Evolutionary conservation across 2,329 filamentous ascomycete genomes (phyloP).

Genomic region (Botrytis elliptica): DNA sequence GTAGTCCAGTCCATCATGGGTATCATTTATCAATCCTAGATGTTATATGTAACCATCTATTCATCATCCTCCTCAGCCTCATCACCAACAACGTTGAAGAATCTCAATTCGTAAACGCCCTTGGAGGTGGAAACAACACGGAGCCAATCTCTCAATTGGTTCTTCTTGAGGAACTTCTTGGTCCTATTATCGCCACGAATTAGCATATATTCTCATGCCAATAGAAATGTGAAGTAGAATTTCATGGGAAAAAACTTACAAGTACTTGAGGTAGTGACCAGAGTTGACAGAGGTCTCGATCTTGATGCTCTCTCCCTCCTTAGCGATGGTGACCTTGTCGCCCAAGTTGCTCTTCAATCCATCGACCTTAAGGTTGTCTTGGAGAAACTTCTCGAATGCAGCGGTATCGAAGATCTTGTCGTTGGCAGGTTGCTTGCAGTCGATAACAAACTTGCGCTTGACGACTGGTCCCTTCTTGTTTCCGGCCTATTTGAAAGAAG

Average conservation of each 20-base stretch:
- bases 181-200: slow-evolving; percentile 57
- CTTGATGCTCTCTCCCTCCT: slow-evolving; percentile 93
- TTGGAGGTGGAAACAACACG: slow-evolving; percentile 97
- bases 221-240: not conserved
- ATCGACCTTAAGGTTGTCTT: slow-evolving; percentile 99
- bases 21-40: slow-evolving; percentile 17
- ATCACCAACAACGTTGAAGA: slow-evolving; percentile 99
- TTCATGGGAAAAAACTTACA: slow-evolving; percentile 58
- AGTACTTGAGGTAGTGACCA: slow-evolving; percentile 99
- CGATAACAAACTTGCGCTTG: slow-evolving; percentile 75
- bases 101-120: slow-evolving; percentile 99
- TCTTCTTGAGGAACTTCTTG: slow-evolving; percentile 99
- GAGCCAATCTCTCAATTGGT: slow-evolving; percentile 99
- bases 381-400: slow-evolving; percentile 99
- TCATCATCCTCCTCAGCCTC: slow-evolving; percentile 98
- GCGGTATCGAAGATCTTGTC: slow-evolving; percentile 99
- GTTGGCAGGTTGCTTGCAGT: slow-evolving; percentile 94
- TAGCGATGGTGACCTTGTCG: slow-evolving; percentile 84
- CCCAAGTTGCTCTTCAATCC: slow-evolving; percentile 98
- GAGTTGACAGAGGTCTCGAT: slow-evolving; percentile 97
- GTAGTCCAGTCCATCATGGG: slow-evolving; percentile 15
- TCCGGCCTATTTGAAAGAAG: slow-evolving; percentile 62
- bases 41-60: slow-evolving; percentile 54
- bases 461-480: slow-evolving; percentile 37
- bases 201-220: slow-evolving; percentile 25